Conservation (phyloP, 2,329 filamentous ascomycete genomes). For the Pestalotiopsis sp. region DNA sequence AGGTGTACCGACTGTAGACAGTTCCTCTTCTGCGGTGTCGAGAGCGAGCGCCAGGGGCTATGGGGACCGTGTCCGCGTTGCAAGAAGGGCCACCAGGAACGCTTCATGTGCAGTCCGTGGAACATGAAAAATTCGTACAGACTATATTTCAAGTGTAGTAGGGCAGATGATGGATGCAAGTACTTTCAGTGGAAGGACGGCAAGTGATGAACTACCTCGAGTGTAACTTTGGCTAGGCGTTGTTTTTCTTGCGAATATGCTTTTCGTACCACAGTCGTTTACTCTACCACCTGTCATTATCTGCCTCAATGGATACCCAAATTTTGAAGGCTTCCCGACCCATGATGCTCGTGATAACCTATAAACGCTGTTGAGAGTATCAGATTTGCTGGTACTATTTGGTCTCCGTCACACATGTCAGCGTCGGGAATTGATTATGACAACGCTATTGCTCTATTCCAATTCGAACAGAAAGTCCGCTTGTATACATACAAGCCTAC, state of each 20-base stretch:
- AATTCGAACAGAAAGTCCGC: neutral
- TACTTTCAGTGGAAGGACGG: slow-evolving; percentile 3
- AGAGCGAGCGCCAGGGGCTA: neutral
- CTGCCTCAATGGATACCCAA: no score
- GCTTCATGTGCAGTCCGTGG: neutral
- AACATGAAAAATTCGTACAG: neutral
- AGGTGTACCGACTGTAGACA: slow-evolving; percentile 2
- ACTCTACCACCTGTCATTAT: no score
- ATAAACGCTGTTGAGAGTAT: no score
- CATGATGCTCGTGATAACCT: no score
- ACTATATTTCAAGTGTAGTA: slow-evolving; percentile 4
- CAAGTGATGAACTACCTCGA: neutral
- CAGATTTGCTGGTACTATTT: neutral
- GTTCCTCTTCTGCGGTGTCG: neutral
- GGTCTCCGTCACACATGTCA: neutral
- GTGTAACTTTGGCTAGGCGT: neutral
- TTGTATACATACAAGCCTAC: neutral
- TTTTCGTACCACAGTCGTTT: neutral
- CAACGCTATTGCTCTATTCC: neutral
- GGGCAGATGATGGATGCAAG: neutral
- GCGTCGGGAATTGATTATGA: neutral
- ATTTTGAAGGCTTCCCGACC: no score
- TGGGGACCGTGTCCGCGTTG: neutral
- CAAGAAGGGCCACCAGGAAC: neutral
- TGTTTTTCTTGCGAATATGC: neutral